Evolutionary conservation across 1,284 basidiomycete genomes (phyloP).

Genomic region (Naganishia liquefaciens): DNA sequence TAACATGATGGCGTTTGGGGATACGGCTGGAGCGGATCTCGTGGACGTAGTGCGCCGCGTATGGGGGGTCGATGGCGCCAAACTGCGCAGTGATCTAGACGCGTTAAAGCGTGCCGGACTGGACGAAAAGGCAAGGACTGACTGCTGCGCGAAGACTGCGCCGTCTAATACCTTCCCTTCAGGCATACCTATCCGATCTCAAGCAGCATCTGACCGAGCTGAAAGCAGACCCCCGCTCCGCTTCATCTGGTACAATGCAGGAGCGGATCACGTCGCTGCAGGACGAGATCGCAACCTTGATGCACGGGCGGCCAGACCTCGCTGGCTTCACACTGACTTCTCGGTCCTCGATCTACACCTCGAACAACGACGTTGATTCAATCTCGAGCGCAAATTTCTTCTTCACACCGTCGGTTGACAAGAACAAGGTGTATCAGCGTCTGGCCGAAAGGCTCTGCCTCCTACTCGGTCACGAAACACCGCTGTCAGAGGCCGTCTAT

Average conservation of each 20-base stretch:
- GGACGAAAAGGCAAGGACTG: slow-evolving; percentile 44
- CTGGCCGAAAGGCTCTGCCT: slow-evolving; percentile 23
- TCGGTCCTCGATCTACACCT: slow-evolving; percentile 6
- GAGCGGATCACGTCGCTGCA: slow-evolving; percentile 23
- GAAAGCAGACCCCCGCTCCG: slow-evolving; percentile 26
- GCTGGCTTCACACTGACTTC: slow-evolving; percentile 17
- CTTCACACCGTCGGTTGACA: slow-evolving; percentile 24
- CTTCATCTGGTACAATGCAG: slow-evolving; percentile 3
- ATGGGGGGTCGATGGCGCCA: slow-evolving; percentile 43
- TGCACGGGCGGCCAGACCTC: slow-evolving; percentile 32
- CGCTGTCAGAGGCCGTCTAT: slow-evolving; percentile 2
- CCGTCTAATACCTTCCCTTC: neutral
- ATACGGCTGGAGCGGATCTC: slow-evolving; percentile 13
- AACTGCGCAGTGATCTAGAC: slow-evolving; percentile 43
- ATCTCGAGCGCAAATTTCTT: slow-evolving; percentile 1
- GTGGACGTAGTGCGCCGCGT: slow-evolving; percentile 35
- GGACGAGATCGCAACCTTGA: slow-evolving; percentile 28
- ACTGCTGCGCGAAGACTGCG: neutral
- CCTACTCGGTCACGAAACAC: slow-evolving; percentile 9
- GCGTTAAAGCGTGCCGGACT: slow-evolving; percentile 39
- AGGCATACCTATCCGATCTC: slow-evolving; percentile 49
- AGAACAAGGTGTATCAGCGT: slow-evolving; percentile 25
- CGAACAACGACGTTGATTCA: slow-evolving; percentile 12
- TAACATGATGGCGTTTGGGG: slow-evolving; percentile 2
- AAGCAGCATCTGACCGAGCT: slow-evolving; percentile 40